These are phyloP conservation scores for Lachnellula occidentalis DNA, from an alignment of 2,329 filamentous ascomycete genomes.

Conservation along the genomic window DNA sequence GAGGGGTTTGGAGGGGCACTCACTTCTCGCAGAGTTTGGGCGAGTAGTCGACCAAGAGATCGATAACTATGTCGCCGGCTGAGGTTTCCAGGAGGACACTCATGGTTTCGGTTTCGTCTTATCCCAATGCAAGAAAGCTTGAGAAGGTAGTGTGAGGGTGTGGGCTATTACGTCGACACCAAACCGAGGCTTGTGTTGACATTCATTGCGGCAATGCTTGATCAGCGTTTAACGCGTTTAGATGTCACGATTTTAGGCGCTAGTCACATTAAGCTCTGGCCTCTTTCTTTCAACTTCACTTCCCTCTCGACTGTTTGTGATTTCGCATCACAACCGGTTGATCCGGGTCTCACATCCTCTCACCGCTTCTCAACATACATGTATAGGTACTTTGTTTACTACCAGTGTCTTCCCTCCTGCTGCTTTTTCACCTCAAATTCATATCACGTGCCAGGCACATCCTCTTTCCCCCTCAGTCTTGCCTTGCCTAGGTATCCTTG, in stretches of 20 bases:
- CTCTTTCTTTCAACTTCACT: neutral
- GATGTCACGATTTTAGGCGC: neutral
- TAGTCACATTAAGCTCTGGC: neutral
- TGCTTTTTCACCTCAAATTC: neutral
- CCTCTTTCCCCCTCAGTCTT: neutral
- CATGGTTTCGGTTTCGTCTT: constrained; percentile 48
- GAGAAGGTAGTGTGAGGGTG: neutral
- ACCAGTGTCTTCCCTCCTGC: neutral
- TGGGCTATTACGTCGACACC: neutral
- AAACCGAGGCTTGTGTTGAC: neutral
- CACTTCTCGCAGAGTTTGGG: constrained; percentile 94
- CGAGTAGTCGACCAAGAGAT: constrained; percentile 81
- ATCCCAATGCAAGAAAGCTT: neutral
- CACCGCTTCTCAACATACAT: no score
- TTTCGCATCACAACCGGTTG: no score
- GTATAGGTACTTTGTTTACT: neutral
- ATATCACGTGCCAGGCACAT: neutral
- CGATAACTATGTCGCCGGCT: constrained; percentile 88
- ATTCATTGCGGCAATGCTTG: neutral
- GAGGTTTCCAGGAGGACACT: constrained; percentile 92
- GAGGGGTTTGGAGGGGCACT: constrained; percentile 35
- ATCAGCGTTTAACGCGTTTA: neutral
- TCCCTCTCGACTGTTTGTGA: neutral
- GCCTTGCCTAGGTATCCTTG: neutral
- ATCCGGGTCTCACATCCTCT: no score